Conservation (phyloP, 2,329 filamentous ascomycete genomes). For the Hypoxylon sp. region DNA sequence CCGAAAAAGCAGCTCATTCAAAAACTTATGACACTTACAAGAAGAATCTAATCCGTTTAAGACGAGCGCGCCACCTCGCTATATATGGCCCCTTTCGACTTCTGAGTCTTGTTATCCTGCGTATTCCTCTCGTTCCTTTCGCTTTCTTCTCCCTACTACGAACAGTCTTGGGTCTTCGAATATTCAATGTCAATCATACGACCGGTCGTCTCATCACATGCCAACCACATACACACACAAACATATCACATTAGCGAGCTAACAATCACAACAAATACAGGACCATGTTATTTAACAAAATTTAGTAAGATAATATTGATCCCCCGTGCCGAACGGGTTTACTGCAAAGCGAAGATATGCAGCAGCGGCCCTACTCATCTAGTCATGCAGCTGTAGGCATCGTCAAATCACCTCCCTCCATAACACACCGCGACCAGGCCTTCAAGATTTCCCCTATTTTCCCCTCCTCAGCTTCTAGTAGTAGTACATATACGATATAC, state of each 20-base stretch:
- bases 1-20: too few species aligned
- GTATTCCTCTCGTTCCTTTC: background rate
- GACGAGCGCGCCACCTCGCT: background rate
- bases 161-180: too few species aligned
- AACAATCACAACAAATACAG: too few species aligned
- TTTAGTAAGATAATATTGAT: constrained; percentile 9
- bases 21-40: too few species aligned
- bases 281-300: constrained; percentile 13
- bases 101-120: too few species aligned
- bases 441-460: too few species aligned
- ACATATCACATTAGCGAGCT: background rate
- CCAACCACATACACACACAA: background rate
- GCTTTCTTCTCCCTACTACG: background rate
- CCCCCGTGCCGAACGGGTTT: constrained; percentile 4
- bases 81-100: too few species aligned
- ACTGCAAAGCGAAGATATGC: background rate
- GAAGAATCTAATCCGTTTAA: too few species aligned
- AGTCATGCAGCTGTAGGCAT: constrained; percentile 37
- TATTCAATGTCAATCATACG: background rate
- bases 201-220: constrained; percentile 7
- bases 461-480: constrained; percentile 35
- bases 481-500: constrained; percentile 41
- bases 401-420: constrained; percentile 27
- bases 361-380: constrained; percentile 21
- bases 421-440: constrained; percentile 27